phyloP scores from a whole-genome alignment of 2,329 filamentous ascomycete species.

The Cryphonectria nitschkei region DNA sequence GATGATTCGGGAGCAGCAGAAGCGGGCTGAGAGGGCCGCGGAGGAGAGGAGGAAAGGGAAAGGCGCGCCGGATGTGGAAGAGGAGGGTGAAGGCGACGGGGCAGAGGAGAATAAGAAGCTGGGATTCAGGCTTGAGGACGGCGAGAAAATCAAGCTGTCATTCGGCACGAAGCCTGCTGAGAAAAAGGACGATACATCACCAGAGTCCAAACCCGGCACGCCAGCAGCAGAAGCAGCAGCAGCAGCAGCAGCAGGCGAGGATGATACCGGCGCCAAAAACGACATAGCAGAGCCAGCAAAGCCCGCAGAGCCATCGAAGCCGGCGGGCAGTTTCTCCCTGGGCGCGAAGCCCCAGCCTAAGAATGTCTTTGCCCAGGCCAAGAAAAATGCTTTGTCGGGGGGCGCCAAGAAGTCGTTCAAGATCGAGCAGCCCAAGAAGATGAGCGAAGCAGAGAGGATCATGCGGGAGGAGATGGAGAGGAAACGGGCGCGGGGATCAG shows the following conservation, averaged over 20 bases:
- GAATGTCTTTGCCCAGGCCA: slow-evolving; percentile 71
- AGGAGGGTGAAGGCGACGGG: slow-evolving; percentile 47
- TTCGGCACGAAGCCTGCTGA: slow-evolving; percentile 56
- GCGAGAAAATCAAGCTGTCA: slow-evolving; percentile 75
- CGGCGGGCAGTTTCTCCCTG: slow-evolving; percentile 70
- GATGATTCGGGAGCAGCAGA: slow-evolving; percentile 82
- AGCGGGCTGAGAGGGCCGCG: slow-evolving; percentile 68
- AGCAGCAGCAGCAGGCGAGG: background rate
- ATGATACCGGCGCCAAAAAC: slow-evolving; percentile 32
- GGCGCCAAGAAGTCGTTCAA: slow-evolving; percentile 64
- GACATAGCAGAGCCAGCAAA: slow-evolving; percentile 27
- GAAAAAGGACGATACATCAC: slow-evolving; percentile 24
- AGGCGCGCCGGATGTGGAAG: slow-evolving; percentile 43
- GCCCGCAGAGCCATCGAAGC: slow-evolving; percentile 28
- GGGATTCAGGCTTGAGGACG: slow-evolving; percentile 64
- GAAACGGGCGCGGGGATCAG: slow-evolving; percentile 60
- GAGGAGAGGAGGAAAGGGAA: slow-evolving; percentile 49
- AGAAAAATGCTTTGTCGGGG: slow-evolving; percentile 69
- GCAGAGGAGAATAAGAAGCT: slow-evolving; percentile 45
- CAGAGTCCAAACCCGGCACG: slow-evolving; percentile 19
- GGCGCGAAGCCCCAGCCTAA: slow-evolving; percentile 67
- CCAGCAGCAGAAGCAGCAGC: slow-evolving; percentile 21
- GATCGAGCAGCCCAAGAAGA: slow-evolving; percentile 72
- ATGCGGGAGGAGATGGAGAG: slow-evolving; percentile 84
- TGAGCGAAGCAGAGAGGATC: slow-evolving; percentile 85